Base-by-base conservation (phyloP, 2,329 filamentous ascomycete species). In the Blastomyces silverae region DNA sequence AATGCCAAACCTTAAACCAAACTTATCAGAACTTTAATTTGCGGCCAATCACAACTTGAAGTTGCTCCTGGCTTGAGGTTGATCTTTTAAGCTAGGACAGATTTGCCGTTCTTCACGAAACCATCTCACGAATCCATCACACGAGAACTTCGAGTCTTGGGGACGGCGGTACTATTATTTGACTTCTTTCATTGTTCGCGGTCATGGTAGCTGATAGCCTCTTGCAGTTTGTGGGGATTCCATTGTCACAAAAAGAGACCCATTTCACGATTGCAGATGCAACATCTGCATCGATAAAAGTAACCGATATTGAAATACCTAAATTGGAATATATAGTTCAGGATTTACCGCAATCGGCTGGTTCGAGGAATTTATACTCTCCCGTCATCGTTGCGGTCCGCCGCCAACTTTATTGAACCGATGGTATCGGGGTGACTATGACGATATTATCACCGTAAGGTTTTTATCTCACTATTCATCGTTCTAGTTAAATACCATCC, bases 371-470 rank as follows among this genome's bases (percentile, higher is more conserved):
- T 37, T 34, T 34, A 58, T 25, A 58, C 31, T 44, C 39, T 22
- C 17, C 10, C n/a, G 31, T 25, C 53, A n/a, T 25, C 56, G 37
- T 37, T 42, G 7, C 37, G 56, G 56, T 44, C 56, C 56, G 11
- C 56, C 56, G n/a, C 37, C 5, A 44, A 58, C 56, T 15, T 42
- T 44, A 42, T 42, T 39, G 55, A 39, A 56, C 13, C 22, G 3
- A 3, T 22, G 52, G 48, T 55, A 55, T 31, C 28, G 3, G 13
- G 17, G n/a, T 2, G 31, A 11, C 10, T 39, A 58, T 58, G 56
- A 44, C 56, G 56, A 61, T 48, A 46, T 44, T 61, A 28, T 60
- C 58, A 60, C 28, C n/a, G 2, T 28, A 60, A 46, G 5, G 37
- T 17, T 60, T 60, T 20, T 46, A 25, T 55, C 5, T 31, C 10